A percentile compares a stretch with the other conserved stretches of the same genome.
Evolutionary conservation across 2,329 filamentous ascomycete species (phyloP).

Genomic region (Emergomyces africanus): DNA sequence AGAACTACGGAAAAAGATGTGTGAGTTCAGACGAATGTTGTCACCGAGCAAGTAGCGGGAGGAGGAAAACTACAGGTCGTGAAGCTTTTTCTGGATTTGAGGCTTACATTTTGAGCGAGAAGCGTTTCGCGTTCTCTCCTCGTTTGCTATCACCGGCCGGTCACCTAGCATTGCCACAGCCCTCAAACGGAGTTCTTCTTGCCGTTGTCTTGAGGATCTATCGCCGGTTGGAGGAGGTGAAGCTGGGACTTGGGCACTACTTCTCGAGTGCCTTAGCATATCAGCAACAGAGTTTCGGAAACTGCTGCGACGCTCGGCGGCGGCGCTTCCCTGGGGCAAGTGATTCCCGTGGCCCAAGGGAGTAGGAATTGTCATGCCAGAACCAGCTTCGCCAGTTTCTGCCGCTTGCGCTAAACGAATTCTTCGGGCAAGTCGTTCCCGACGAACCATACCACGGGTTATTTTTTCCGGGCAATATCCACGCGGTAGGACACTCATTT

Average conservation of each 20-base stretch:
- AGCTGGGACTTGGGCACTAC: neutral
- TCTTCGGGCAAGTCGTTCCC: constrained; percentile 47
- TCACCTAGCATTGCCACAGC: constrained; percentile 10
- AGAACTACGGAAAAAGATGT: constrained; percentile 6
- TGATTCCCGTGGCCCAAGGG: neutral
- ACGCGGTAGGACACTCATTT: constrained; percentile 62
- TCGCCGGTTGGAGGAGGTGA: neutral
- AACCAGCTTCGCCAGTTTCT: neutral
- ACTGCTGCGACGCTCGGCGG: neutral
- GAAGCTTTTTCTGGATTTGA: neutral
- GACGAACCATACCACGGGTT: constrained; percentile 75
- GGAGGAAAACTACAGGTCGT: neutral
- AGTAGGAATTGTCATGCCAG: neutral
- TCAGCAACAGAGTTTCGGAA: neutral
- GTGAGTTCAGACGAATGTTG: neutral
- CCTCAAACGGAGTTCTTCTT: constrained; percentile 10
- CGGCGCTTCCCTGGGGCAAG: neutral
- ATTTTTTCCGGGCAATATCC: constrained; percentile 53
- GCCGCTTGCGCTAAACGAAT: neutral
- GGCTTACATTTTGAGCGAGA: constrained; percentile 13
- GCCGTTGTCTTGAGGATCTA: neutral
- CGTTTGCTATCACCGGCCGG: constrained; percentile 9
- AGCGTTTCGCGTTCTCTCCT: constrained; percentile 11
- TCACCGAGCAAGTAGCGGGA: neutral
- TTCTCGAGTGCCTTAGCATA: neutral